These are phyloP conservation scores for Saccharomyces hybrid DNA, from an alignment of 1,139 yeast genomes.

Conservation along the genomic window DNA sequence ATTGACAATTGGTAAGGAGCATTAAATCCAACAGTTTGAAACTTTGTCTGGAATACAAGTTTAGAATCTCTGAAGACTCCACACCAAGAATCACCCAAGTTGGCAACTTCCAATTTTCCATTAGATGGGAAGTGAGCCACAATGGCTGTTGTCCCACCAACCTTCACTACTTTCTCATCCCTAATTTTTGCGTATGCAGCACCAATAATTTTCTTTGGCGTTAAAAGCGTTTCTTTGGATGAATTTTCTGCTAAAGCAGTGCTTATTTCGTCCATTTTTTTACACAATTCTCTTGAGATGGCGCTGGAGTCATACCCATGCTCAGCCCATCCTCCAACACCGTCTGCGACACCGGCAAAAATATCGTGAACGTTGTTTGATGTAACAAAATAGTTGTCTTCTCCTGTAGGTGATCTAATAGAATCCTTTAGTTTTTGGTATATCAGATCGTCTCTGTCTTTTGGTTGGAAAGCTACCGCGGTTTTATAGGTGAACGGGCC, in stretches of 20 bases:
- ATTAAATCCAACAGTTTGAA: conserved; percentile 83
- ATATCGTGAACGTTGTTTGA: conserved; percentile 35
- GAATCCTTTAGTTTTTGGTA: conserved; percentile 32
- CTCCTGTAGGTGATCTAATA: conserved; percentile 62
- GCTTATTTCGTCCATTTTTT: conserved; percentile 32
- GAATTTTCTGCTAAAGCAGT: conserved; percentile 14
- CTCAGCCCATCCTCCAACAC: conserved; percentile 97
- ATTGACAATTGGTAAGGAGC: conserved; percentile 89
- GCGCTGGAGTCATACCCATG: conserved; percentile 86
- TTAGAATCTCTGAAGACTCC: conserved; percentile 67
- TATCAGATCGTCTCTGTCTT: conserved; percentile 47
- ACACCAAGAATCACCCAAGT: conserved; percentile 93
- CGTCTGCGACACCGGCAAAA: conserved; percentile 86
- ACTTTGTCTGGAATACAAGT: conserved; percentile 58
- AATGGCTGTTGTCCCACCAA: conserved; percentile 96
- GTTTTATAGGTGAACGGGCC: conserved; percentile 39
- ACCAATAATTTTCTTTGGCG: conserved; percentile 47
- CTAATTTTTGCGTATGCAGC: conserved; percentile 49
- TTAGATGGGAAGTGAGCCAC: conserved; percentile 62
- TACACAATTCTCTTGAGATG: conserved; percentile 62
- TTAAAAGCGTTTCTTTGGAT: conserved; percentile 9
- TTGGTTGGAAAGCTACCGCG: conserved; percentile 68
- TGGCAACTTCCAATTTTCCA: conserved; percentile 56
- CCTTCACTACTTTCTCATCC: conserved; percentile 55
- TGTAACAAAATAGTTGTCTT: conserved; percentile 70